A percentile compares a stretch with the other conserved stretches of the same genome.
phyloP scores from a whole-genome alignment of 2,329 filamentous ascomycete genomes.

The Trichophyton benhamiae region DNA sequence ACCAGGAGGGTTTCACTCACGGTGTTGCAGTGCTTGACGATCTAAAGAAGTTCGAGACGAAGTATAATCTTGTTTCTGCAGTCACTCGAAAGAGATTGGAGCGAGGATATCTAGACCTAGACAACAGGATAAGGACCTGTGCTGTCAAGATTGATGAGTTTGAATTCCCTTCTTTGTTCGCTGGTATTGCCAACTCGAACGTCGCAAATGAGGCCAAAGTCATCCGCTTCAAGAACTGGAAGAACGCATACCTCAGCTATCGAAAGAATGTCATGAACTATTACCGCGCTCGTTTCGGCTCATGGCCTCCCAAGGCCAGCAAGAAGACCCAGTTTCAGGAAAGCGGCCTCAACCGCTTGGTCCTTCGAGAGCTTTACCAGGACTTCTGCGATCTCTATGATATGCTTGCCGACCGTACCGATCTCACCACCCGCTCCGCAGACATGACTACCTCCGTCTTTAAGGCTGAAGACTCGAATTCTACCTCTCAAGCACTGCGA shows the following conservation, averaged over 20 bases:
- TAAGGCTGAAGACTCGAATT: conserved; percentile 38
- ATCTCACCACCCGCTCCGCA: conserved; percentile 64
- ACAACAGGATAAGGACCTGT: conserved; percentile 57
- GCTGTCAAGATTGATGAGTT: conserved; percentile 70
- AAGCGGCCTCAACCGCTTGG: conserved; percentile 71
- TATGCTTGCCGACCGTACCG: conserved; percentile 66
- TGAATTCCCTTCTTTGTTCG: conserved; percentile 80
- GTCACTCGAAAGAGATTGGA: conserved; percentile 70
- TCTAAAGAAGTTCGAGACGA: conserved; percentile 54
- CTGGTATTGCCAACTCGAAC: conserved; percentile 75
- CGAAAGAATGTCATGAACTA: conserved; percentile 59
- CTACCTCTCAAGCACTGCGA: conserved; percentile 58
- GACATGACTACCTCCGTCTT: conserved; percentile 50
- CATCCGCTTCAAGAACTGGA: conserved; percentile 78
- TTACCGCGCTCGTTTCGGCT: conserved; percentile 56
- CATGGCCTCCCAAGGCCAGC: conserved; percentile 80
- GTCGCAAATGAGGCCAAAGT: conserved; percentile 62
- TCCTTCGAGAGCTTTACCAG: conserved; percentile 68
- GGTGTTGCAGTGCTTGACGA: conserved; percentile 73
- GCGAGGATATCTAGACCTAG: conserved; percentile 66
- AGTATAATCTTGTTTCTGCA: conserved; percentile 57
- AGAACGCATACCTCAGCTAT: conserved; percentile 59
- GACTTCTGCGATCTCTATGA: conserved; percentile 85
- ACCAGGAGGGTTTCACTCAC: conserved; percentile 85
- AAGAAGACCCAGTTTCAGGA: conserved; percentile 87